Percentiles rank a stretch among this genome's conserved stretches.
Evolutionary conservation across 805 yeast species (phyloP).

Genomic region (Lipomyces yamadae): DNA sequence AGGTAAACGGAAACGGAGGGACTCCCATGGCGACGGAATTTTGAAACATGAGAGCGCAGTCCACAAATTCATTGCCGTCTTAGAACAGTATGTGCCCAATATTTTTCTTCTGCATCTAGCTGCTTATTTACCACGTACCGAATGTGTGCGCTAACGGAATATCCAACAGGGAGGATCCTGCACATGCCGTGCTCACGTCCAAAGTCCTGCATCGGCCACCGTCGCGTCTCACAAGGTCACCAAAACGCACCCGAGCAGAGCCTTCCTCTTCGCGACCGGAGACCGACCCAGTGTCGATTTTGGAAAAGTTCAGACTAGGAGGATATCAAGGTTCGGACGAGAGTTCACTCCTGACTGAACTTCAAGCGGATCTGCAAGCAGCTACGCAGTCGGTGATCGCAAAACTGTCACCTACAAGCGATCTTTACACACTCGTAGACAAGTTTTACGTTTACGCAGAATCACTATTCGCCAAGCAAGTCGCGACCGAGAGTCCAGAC

Average conservation of each 20-base stretch:
- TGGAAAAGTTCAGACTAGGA: constrained; percentile 24
- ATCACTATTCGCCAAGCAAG: constrained; percentile 19
- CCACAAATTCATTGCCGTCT: constrained; percentile 22
- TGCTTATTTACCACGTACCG: neutral
- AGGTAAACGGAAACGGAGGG: constrained; percentile 6
- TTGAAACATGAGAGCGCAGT: constrained; percentile 6
- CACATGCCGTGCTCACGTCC: constrained; percentile 20
- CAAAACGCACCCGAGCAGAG: constrained; percentile 15
- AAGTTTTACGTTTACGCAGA: constrained; percentile 23
- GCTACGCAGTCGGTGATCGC: constrained; percentile 26
- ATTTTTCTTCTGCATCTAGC: neutral
- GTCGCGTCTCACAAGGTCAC: constrained; percentile 2
- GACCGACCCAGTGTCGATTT: constrained; percentile 18
- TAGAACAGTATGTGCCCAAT: constrained; percentile 20
- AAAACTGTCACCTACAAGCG: constrained; percentile 15
- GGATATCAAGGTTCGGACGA: constrained; percentile 20
- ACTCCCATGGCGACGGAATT: neutral
- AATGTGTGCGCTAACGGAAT: neutral
- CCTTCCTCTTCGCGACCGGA: constrained; percentile 4
- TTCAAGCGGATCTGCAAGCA: constrained; percentile 23
- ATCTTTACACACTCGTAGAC: constrained; percentile 26
- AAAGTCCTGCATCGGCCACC: constrained; percentile 20
- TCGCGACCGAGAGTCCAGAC: constrained; percentile 1
- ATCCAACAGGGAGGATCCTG: constrained; percentile 30
- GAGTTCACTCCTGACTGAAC: constrained; percentile 4